Percentiles rank a stretch among this genome's conserved stretches.
phyloP scores from a whole-genome alignment of 169 alveolate genomes.

The Amoebophrya sp. region DNA sequence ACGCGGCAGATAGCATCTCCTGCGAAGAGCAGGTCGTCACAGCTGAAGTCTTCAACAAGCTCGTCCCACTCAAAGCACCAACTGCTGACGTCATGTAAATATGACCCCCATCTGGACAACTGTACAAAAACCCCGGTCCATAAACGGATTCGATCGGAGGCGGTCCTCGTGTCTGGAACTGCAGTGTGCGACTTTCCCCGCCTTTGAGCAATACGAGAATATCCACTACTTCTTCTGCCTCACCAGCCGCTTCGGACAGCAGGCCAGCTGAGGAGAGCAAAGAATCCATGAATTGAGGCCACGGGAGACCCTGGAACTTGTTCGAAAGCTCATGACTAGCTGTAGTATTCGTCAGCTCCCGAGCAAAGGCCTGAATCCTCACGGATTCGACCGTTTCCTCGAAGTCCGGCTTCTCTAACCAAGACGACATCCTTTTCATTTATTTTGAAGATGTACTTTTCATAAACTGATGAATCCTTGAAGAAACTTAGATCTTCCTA shows the following conservation, averaged over 20 bases:
- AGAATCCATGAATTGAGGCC: not conserved
- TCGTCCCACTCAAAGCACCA: no score
- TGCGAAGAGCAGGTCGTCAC: no score
- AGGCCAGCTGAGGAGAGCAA: not conserved
- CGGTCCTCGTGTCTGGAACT: not conserved
- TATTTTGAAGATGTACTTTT: not conserved
- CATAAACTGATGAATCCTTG: not conserved
- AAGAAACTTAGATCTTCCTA: not conserved
- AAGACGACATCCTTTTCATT: not conserved
- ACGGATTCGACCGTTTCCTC: not conserved
- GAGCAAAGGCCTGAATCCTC: not conserved
- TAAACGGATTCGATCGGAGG: not conserved
- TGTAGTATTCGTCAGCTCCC: no score
- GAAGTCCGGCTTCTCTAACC: not conserved
- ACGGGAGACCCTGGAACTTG: not conserved
- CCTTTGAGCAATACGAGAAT: not conserved
- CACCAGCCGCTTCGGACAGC: not conserved
- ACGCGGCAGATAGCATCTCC: no score
- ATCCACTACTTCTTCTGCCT: not conserved
- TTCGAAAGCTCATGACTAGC: no score
- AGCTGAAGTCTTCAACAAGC: no score
- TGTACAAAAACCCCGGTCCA: not conserved
- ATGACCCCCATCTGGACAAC: not conserved
- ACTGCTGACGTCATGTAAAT: conserved; percentile 19
- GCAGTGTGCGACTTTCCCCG: not conserved